These are phyloP conservation scores for Alloascoidea africana DNA, from an alignment of 805 yeast species.

Conservation along the genomic window DNA sequence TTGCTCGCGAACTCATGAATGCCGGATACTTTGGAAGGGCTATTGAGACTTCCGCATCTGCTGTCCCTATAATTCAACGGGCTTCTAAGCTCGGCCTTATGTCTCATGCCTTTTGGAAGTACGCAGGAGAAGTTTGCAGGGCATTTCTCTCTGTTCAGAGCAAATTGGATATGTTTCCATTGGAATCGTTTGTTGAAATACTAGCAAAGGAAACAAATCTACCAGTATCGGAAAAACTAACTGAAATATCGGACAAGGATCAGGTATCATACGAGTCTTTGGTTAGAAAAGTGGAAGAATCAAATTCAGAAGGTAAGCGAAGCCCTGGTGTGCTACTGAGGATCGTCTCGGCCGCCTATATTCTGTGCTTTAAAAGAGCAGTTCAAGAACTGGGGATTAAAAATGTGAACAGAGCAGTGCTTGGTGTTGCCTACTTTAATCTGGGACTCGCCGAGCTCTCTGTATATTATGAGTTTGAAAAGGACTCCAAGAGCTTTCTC, in stretches of 20 bases:
- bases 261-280: neutral
- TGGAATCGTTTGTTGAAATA: constrained; percentile 12
- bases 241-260: neutral
- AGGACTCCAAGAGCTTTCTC: constrained; percentile 17
- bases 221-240: constrained; percentile 3
- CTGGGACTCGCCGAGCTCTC: constrained; percentile 51
- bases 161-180: constrained; percentile 33
- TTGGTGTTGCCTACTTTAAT: constrained; percentile 35
- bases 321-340: neutral
- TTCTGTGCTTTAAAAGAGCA: neutral
- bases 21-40: constrained; percentile 63
- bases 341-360: neutral
- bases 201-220: constrained; percentile 11
- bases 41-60: constrained; percentile 26
- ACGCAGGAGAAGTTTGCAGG: constrained; percentile 39
- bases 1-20: constrained; percentile 33
- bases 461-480: constrained; percentile 18
- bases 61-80: constrained; percentile 26
- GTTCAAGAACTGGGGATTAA: neutral
- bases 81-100: constrained; percentile 22
- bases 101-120: constrained; percentile 51
- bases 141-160: constrained; percentile 42
- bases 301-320: neutral
- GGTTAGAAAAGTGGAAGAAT: neutral
- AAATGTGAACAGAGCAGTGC: constrained; percentile 2